A percentile compares a stretch with the other conserved stretches of the same genome.
These are phyloP conservation scores for Cicer bijugum DNA, from an alignment of 306 rosid genomes.

Conservation along the genomic window DNA sequence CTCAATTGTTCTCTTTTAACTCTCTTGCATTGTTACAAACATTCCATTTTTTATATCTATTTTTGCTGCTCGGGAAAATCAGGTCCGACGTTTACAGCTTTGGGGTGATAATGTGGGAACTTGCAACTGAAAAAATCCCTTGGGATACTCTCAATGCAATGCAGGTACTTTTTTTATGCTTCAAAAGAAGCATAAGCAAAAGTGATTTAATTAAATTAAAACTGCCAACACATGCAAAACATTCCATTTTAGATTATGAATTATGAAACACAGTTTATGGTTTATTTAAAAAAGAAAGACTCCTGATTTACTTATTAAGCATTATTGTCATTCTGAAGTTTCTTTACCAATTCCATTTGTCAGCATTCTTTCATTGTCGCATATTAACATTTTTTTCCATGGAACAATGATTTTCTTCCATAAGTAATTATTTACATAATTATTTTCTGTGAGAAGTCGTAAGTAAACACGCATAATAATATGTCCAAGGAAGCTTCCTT, in stretches of 20 bases:
- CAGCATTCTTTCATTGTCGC: background rate
- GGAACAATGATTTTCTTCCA: background rate
- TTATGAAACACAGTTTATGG: background rate
- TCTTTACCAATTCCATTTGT: background rate
- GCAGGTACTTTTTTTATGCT: constrained; percentile 66
- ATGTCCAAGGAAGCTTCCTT: background rate
- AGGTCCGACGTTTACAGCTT: constrained; percentile 98
- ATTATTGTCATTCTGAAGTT: too few relatives aligned
- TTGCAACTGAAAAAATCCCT: constrained; percentile 92
- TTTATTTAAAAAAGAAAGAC: background rate
- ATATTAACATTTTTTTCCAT: background rate
- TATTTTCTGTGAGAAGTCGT: background rate
- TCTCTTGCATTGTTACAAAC: background rate
- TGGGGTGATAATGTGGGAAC: constrained; percentile 98
- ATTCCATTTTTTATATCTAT: constrained; percentile 6
- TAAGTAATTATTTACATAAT: background rate
- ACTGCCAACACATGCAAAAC: background rate
- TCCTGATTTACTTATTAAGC: background rate
- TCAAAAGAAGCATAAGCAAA: background rate
- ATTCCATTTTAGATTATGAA: background rate
- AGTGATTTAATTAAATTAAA: background rate
- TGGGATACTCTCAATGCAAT: constrained; percentile 95
- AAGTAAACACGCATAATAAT: background rate
- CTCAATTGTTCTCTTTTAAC: background rate
- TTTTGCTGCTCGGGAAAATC: constrained; percentile 43